Evolutionary conservation across 2,329 filamentous ascomycete genomes (phyloP), one percentile per base, ranked within the genome.

Genomic region (Blastomyces emzantsi): DNA sequence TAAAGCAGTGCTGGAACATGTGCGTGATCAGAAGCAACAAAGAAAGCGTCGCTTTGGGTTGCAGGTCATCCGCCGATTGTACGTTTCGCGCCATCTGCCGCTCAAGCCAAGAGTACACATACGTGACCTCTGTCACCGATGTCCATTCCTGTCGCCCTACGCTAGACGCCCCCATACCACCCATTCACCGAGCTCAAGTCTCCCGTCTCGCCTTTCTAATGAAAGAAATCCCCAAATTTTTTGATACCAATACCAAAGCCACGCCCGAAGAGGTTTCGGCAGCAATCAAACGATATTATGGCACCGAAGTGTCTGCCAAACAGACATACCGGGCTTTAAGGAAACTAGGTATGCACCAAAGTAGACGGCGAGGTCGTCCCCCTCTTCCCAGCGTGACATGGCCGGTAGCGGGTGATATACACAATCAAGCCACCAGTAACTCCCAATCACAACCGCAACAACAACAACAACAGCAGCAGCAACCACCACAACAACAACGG

Each of bases 1-100:
- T 77, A 43, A 69, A 73, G 25, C 75, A 76, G 54, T 73, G 76
- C 63, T 77, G 75, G 75, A 74, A 76, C 63, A 72, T 77, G 49
- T 72, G 75, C 41, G 75, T 77, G 47, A 70, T 73, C 59, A 71
- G 75, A 57, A 77, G 75, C 68, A 76, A 77, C 64, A 75, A 75
- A 65, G 76, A 77, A 61, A 76, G 74, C 55, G 75, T 76, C 60
- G 74, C 76, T n/a, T 71, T 77, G 61, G 74, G 74, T 41, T 77
- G 75, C 67, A 73, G 75, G 55, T 76, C 75, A 7, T 74, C 72
- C 39, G 64, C 68, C 66, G 75, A 72, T 69, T 76, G 75, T 66
- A 74, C 69, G 62, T 77, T 76, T 64, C 75, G 75, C 19, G 75
- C 75, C 45, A 74, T 77, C 62, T 76, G 75, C 66, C 75, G 75